Evolutionary conservation across 2,329 filamentous ascomycete genomes (phyloP).

Genomic region (Trichoderma simmonsii): DNA sequence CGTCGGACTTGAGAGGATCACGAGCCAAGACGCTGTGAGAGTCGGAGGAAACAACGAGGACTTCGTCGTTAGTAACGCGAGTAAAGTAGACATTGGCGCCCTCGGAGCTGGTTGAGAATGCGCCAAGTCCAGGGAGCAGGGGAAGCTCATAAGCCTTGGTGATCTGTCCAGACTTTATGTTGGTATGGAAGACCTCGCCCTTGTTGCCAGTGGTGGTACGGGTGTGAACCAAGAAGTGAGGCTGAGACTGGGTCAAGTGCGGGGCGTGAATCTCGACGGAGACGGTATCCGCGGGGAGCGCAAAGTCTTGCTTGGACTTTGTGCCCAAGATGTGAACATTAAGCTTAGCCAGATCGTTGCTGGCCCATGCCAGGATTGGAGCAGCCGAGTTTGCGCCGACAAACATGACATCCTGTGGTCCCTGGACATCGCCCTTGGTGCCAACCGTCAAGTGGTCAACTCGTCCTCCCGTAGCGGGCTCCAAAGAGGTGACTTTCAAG

Average conservation of each 20-base stretch:
- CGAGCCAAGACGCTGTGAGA: conserved; percentile 73
- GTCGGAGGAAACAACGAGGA: conserved; percentile 69
- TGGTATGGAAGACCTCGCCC: conserved; percentile 82
- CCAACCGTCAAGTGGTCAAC: conserved; percentile 68
- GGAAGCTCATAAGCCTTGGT: conserved; percentile 80
- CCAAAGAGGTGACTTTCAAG: conserved; percentile 71
- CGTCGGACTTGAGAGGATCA: conserved; percentile 59
- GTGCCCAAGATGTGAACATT: conserved; percentile 69
- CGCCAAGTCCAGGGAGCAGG: conserved; percentile 64
- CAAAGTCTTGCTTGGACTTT: conserved; percentile 54
- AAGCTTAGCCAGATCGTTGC: conserved; percentile 58
- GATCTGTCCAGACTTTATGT: conserved; percentile 65
- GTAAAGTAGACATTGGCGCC: conserved; percentile 88
- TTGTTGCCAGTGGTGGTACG: conserved; percentile 68
- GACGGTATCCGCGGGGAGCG: conserved; percentile 46
- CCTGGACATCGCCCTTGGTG: conserved; percentile 69
- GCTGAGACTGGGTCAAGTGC: conserved; percentile 64
- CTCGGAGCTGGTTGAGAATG: conserved; percentile 74
- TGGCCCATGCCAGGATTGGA: conserved; percentile 73
- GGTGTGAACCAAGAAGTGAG: conserved; percentile 85
- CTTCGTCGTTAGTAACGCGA: conserved; percentile 71
- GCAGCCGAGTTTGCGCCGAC: conserved; percentile 74
- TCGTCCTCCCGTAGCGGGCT: conserved; percentile 69
- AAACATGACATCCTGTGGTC: conserved; percentile 63
- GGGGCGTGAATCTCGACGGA: conserved; percentile 70